These are phyloP conservation scores for Vitis rotundifolia DNA, from an alignment of 164 flowering plant genomes.

Conservation along the genomic window DNA sequence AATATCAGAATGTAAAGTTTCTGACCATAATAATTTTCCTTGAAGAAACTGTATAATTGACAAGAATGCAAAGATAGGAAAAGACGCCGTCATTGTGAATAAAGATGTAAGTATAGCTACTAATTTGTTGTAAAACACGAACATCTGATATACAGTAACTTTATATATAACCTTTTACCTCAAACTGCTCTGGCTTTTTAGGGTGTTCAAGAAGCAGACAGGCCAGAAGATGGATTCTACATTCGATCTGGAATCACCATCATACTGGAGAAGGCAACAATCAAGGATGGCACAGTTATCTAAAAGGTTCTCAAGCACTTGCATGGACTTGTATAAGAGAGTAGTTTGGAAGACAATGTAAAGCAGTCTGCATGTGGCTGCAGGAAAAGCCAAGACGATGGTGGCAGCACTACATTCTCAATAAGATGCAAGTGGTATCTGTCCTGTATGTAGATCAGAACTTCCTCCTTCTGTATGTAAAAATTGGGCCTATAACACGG, in stretches of 20 bases:
- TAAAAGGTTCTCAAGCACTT: slow-evolving; percentile 16
- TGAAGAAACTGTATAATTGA: slow-evolving; percentile 84
- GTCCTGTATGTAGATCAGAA: too few species aligned
- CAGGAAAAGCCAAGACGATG: too few species aligned
- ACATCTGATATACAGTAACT: not conserved
- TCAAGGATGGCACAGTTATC: slow-evolving; percentile 66
- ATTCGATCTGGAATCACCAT: slow-evolving; percentile 81
- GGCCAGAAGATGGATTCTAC: slow-evolving; percentile 76
- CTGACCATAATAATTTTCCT: slow-evolving; percentile 21
- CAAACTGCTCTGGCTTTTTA: slow-evolving; percentile 10
- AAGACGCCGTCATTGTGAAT: slow-evolving; percentile 67
- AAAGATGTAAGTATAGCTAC: slow-evolving; percentile 58
- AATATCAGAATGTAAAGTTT: not conserved
- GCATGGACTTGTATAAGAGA: not conserved
- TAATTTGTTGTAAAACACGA: too few species aligned
- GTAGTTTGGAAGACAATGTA: not conserved
- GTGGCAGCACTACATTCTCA: not conserved
- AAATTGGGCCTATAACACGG: not conserved
- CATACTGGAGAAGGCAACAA: slow-evolving; percentile 69
- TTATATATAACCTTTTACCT: not conserved
- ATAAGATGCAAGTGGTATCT: too few species aligned
- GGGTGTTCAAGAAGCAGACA: slow-evolving; percentile 79
- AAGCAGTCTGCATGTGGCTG: not conserved
- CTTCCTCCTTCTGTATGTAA: not conserved
- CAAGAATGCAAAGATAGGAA: slow-evolving; percentile 87